These are phyloP conservation scores for Microbotryum violaceum DNA, from an alignment of 1,284 basidiomycete genomes.

Conservation along the genomic window DNA sequence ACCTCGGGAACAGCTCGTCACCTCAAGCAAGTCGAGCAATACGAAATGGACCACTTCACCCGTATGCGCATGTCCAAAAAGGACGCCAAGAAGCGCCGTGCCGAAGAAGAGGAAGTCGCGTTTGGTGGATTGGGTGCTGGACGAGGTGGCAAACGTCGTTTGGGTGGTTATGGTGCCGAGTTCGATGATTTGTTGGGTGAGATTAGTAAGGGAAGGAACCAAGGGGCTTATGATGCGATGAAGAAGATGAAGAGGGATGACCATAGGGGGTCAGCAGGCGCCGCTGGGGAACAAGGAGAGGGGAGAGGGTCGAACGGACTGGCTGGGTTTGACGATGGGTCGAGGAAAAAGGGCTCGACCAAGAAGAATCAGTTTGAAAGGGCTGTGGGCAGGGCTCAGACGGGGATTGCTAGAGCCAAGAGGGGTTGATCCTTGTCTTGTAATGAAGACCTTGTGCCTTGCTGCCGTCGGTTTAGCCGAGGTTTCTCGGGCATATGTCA, in stretches of 20 bases:
- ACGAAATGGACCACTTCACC: slow-evolving; percentile 94
- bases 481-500: too few relatives aligned
- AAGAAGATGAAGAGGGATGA: slow-evolving; percentile 20
- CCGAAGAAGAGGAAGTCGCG: slow-evolving; percentile 86
- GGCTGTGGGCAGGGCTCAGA: slow-evolving; percentile 18
- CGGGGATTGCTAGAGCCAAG: too few relatives aligned
- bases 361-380: slow-evolving; percentile 31
- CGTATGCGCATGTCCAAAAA: slow-evolving; percentile 86
- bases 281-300: slow-evolving; percentile 3
- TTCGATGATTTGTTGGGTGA: slow-evolving; percentile 43
- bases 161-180: slow-evolving; percentile 36
- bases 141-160: slow-evolving; percentile 41
- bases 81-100: slow-evolving; percentile 64
- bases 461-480: too few relatives aligned
- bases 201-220: slow-evolving; percentile 23
- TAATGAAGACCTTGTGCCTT: too few relatives aligned
- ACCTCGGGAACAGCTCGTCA: slow-evolving; percentile 62
- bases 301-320: slow-evolving; percentile 15
- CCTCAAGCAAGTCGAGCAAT: slow-evolving; percentile 74
- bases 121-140: slow-evolving; percentile 53
- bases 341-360: slow-evolving; percentile 11
- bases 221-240: slow-evolving; percentile 30
- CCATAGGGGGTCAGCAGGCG: neutral
- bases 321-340: slow-evolving; percentile 3
- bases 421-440: too few relatives aligned